A percentile compares a stretch with the other conserved stretches of the same genome.
phyloP scores from a whole-genome alignment of 2,329 filamentous ascomycete species.

The Furcasterigmium sp. region DNA sequence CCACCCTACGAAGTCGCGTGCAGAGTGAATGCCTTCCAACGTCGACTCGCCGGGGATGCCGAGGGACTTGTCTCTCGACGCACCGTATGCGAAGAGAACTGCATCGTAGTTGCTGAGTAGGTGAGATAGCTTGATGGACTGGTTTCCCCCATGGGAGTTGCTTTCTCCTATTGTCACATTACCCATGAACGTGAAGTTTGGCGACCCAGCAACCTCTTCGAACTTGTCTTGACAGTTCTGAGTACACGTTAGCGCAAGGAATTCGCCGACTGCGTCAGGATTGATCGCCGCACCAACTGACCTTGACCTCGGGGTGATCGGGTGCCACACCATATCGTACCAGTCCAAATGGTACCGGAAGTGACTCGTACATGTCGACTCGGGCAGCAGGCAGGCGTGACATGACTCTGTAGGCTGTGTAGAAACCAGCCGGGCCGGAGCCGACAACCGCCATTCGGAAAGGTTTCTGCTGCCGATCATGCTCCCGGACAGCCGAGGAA shows the following conservation, averaged over 20 bases:
- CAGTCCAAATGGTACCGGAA: conserved; percentile 89
- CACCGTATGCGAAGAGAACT: conserved; percentile 88
- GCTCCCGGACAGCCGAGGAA: no score
- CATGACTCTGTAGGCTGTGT: conserved; percentile 83
- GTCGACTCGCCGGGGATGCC: conserved; percentile 73
- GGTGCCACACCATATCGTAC: conserved; percentile 95
- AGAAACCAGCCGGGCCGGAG: conserved; percentile 94
- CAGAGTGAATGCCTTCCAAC: conserved; percentile 74
- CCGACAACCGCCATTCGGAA: conserved; percentile 85
- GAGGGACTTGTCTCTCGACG: conserved; percentile 74
- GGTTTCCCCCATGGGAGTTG: conserved; percentile 32
- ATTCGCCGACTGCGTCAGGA: background rate
- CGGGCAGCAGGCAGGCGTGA: conserved; percentile 64
- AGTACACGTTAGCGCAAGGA: background rate
- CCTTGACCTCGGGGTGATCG: conserved; percentile 97
- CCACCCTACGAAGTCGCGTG: conserved; percentile 93
- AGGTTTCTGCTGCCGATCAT: conserved; percentile 47
- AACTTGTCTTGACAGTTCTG: conserved; percentile 96
- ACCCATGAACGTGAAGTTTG: conserved; percentile 84
- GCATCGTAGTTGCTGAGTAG: conserved; percentile 85
- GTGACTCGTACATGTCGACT: conserved; percentile 93
- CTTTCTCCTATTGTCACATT: conserved; percentile 73
- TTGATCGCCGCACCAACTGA: conserved; percentile 30
- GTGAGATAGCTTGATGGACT: conserved; percentile 57
- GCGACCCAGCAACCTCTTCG: conserved; percentile 75